Conservation (phyloP, 2,329 filamentous ascomycete genomes). For the Botryotinia narcissicola region DNA sequence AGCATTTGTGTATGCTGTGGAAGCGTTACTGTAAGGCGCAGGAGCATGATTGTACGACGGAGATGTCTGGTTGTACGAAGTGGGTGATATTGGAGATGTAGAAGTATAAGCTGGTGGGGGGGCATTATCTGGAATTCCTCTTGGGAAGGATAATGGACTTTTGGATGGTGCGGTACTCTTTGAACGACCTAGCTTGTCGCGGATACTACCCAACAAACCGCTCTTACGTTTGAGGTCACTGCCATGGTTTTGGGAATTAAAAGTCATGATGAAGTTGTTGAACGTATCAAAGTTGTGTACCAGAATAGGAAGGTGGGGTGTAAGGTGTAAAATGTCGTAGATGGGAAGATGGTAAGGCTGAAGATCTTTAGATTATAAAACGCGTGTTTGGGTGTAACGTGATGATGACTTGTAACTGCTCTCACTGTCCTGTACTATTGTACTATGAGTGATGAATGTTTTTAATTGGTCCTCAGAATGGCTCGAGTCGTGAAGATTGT, state of each 20-base stretch:
- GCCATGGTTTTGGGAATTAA: background rate
- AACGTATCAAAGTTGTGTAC: background rate
- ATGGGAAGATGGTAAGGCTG: background rate
- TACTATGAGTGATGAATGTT: background rate
- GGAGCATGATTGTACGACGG: background rate
- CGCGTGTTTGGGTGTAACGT: background rate
- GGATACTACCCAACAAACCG: background rate
- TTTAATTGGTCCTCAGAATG: background rate
- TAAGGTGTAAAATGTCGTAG: background rate
- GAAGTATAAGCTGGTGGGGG: conserved; percentile 7
- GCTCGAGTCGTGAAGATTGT: background rate
- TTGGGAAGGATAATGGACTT: background rate
- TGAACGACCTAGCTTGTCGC: conserved; percentile 7
- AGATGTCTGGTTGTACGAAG: background rate
- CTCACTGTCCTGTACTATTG: too few relatives aligned
- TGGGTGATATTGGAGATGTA: background rate
- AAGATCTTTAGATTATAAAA: background rate
- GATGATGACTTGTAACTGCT: background rate
- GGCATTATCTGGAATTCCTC: background rate
- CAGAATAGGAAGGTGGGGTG: conserved; percentile 18
- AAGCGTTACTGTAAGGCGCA: background rate
- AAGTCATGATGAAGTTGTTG: conserved; percentile 15
- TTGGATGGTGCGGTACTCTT: background rate
- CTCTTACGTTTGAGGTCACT: conserved; percentile 3
- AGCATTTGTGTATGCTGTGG: background rate